These are phyloP conservation scores for Straminergon stramineum DNA, from an alignment of 225 moss, liverwort and hornwort species.

Conservation along the genomic window DNA sequence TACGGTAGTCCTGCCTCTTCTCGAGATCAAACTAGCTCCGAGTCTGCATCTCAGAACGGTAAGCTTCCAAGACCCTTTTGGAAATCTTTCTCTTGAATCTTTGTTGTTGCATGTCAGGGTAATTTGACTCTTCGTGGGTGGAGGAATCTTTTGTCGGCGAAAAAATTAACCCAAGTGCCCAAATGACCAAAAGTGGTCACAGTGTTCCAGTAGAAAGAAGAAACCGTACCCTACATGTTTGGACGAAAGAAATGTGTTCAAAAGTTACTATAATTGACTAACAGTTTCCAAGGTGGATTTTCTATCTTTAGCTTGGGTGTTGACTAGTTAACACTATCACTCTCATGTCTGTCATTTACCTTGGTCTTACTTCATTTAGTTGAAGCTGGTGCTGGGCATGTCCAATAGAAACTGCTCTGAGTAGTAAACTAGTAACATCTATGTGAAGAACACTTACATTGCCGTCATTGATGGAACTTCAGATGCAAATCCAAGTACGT, in stretches of 20 bases:
- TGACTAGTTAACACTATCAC: not conserved
- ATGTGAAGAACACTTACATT: not conserved
- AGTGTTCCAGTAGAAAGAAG: not conserved
- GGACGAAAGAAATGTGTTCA: not conserved
- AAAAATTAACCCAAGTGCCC: not conserved
- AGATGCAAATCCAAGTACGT: slow-evolving; percentile 18
- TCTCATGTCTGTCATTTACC: not conserved
- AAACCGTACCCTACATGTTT: too few relatives aligned
- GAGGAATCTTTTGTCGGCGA: not conserved
- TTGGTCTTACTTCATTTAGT: not conserved
- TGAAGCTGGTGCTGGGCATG: not conserved
- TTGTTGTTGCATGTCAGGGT: not conserved
- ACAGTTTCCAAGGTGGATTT: not conserved
- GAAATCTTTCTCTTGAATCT: not conserved
- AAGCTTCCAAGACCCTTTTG: not conserved
- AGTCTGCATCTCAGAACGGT: slow-evolving; percentile 19
- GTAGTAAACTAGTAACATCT: not conserved
- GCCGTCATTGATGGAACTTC: not conserved
- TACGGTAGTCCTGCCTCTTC: slow-evolving; percentile 27
- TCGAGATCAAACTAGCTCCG: slow-evolving; percentile 5
- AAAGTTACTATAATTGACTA: not conserved
- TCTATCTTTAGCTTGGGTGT: not conserved
- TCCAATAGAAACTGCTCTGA: not conserved
- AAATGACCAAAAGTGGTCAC: not conserved
- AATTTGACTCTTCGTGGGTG: not conserved